Percentiles rank a stretch among this genome's conserved stretches.
Conservation (phyloP, 176 grass and related monocot genomes). For the Dactylis glomerata region DNA sequence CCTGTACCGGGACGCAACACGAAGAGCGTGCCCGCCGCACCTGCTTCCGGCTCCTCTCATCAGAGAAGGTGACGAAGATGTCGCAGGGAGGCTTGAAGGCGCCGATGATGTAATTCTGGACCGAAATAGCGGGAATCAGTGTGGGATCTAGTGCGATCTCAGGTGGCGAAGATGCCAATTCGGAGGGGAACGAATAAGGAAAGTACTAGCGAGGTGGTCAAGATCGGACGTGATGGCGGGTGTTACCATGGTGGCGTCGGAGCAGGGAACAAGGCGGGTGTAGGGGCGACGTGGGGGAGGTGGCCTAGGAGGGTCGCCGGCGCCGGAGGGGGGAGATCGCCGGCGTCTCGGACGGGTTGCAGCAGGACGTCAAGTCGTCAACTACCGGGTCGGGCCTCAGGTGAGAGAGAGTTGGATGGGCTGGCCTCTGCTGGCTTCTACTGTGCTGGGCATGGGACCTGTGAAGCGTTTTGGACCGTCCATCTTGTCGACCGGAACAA, state of each 20-base stretch:
- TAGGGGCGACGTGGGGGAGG: neutral
- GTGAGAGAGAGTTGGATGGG: neutral
- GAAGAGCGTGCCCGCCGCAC: conserved; percentile 23
- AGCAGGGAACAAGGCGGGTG: too few species aligned
- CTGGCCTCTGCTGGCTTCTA: neutral
- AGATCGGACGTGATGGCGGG: neutral
- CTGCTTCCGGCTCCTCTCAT: conserved; percentile 79
- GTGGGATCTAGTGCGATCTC: neutral
- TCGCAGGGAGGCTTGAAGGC: conserved; percentile 89
- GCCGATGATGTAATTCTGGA: conserved; percentile 80
- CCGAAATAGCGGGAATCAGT: neutral
- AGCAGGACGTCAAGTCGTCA: conserved; percentile 18
- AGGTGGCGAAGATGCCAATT: conserved; percentile 13
- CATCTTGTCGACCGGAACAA: neutral
- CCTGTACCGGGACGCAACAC: too few species aligned
- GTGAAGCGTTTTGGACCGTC: neutral
- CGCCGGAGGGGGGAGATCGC: conserved; percentile 14
- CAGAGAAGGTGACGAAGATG: conserved; percentile 72
- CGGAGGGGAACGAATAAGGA: neutral
- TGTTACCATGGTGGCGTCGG: conserved; percentile 34
- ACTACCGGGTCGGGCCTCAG: neutral
- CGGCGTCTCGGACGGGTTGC: conserved; percentile 2
- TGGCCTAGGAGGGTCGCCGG: neutral
- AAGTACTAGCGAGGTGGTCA: neutral
- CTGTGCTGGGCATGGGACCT: neutral